Percentiles rank a stretch among this genome's conserved stretches.
These are phyloP conservation scores for Irpex sp. DNA, from an alignment of 1,284 basidiomycete species.

Conservation along the genomic window DNA sequence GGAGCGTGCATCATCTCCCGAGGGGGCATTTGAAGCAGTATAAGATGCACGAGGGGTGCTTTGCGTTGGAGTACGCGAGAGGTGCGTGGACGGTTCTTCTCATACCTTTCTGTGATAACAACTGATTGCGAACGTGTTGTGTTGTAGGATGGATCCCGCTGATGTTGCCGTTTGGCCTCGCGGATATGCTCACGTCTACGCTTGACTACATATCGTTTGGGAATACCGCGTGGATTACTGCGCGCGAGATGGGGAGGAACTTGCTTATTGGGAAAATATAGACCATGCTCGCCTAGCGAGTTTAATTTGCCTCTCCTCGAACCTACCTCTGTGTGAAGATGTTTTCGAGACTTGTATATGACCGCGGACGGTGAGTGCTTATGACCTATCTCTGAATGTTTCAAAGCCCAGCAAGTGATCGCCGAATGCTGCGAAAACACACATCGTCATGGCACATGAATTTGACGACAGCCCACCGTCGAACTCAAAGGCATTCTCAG, in stretches of 20 bases:
- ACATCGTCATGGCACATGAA: too few species aligned
- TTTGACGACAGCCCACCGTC: too few species aligned
- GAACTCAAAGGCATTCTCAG: too few species aligned
- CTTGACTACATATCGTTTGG: conserved; percentile 84
- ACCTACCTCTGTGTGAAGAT: not conserved
- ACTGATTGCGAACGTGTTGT: too few species aligned
- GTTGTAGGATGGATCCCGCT: conserved; percentile 71
- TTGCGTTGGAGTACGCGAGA: conserved; percentile 91
- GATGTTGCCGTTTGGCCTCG: conserved; percentile 91
- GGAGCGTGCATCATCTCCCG: conserved; percentile 79
- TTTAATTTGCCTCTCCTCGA: not conserved
- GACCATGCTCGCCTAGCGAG: not conserved
- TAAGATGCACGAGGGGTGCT: conserved; percentile 94
- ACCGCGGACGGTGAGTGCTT: not conserved
- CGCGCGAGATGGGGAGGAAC: conserved; percentile 77
- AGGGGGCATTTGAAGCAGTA: conserved; percentile 92
- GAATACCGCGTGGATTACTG: conserved; percentile 77
- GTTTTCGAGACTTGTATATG: not conserved
- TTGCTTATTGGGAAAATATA: conserved; percentile 85
- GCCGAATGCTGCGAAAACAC: too few species aligned
- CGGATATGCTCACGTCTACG: conserved; percentile 84
- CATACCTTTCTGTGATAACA: too few species aligned
- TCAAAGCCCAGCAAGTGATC: too few species aligned
- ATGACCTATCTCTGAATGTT: too few species aligned
- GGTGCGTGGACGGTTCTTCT: conserved; percentile 40